Base-by-base conservation (phyloP, 495 filamentous ascomycete genomes). In the Penicillium argentinense region DNA sequence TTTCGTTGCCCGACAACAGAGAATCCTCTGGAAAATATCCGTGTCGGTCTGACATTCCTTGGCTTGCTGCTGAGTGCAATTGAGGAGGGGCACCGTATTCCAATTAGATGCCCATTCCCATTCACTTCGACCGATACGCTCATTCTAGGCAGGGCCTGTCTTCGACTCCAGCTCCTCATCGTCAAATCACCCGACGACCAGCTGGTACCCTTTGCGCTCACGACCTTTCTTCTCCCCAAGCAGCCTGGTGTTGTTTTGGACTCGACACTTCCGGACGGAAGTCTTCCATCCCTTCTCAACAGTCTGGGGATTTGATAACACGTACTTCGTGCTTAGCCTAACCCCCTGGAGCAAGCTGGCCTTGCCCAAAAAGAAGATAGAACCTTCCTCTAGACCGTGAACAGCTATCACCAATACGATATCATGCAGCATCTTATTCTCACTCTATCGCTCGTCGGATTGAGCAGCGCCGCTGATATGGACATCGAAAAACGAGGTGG, bases 1-100 rank as follows among this genome's bases (percentile, higher is more conserved):
- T 59, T 64, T 66, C 57, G 69, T 72, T 71, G 63, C 63, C 63
- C 45, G 17, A 39, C 56, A 41, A 65, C 60, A 42, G n/a, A 26
- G 45, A 27, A 39, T 44, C 32, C 45, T 46, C 44, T 49, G 28
- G 30, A 21, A 51, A 34, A 26, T 30, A 51, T 47, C 19, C 24
- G 14, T 14, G 24, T 42, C 25, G 29, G 47, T 42, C 39, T 50
- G 33, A 45, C 54, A 57, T 60, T 48, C 49, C 26, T 54, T 34
- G 33, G 32, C 14, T 42, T 25, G 32, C 29, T 30, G 17, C 36
- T 43, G 53, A 30, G 39, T 38, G 33, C 47, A 27, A 37, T 47
- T 32, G 30, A 22, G 25, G 14, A 32, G 37, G 41, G n/a, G 43
- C 37, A 17, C 23, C 22, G 32, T 38, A 46, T 40, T 48, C n/a